Base-by-base conservation (phyloP, 805 yeast genomes). In the Barnettozyma pratensis region DNA sequence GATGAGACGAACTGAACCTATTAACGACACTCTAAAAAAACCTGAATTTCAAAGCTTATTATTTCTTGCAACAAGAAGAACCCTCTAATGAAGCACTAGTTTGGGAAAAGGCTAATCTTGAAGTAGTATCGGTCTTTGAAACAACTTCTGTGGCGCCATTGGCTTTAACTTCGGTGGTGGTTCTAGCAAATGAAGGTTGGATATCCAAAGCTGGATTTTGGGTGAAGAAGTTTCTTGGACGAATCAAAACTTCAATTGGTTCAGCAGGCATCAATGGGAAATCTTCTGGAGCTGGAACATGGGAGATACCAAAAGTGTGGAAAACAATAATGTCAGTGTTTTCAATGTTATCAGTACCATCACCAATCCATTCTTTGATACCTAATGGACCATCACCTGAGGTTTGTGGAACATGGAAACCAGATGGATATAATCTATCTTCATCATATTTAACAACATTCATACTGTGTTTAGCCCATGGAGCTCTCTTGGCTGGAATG, bases 211-310 rank as follows among this genome's bases (percentile, higher is more conserved):
- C 85, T 32, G 95, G 94, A 67, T 85, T 86, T 65, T 83, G 87
- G 41, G 74, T 69, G 75, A 86, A 86, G 72, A 86, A 81, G 68
- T 86, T 81, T 65, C 92, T 76, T 58, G 94, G 94, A 67, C 91
- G 79, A 64, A 86, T 72, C 70, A 83, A 71, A 57, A 86, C 72
- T 51, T 84, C 79, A 60, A 86, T 82, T 60, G 88, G 85, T 70
- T 86, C 95, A 44, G 89, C 85, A 42, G 94, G 94, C 94, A 86
- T 86, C 54, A 86, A 78, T 49, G 94, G 94, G 83, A 85, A 86
- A 67, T 86, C 95, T 71, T 86, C 94, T 51, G 94, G 92, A 11
- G 91, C 83, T 51, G 95, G 95, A 79, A 85, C 83, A 65, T 86
- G 95, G 34, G 92, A 81, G 56, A 86, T 79, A 60, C 94, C 94